These are phyloP conservation scores for Pterulicium gracile DNA, from an alignment of 1,284 basidiomycete genomes.

Conservation along the genomic window DNA sequence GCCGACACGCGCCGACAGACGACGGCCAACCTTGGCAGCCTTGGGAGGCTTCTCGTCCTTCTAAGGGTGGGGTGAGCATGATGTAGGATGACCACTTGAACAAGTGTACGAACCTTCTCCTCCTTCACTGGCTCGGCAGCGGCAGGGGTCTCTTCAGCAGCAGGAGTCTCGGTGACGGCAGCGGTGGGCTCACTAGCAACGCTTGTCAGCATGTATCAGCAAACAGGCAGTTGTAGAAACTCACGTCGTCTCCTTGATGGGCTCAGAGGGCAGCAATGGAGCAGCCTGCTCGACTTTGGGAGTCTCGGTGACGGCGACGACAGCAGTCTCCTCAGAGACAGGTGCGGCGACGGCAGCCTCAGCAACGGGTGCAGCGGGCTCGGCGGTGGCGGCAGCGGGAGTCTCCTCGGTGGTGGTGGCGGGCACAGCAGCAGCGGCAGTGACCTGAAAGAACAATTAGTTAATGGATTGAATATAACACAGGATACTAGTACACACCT, in stretches of 20 bases:
- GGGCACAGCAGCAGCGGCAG: slow-evolving; percentile 26
- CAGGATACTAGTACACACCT: slow-evolving; percentile 23
- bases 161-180: slow-evolving; percentile 20
- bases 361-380: slow-evolving; percentile 25
- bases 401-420: slow-evolving; percentile 24
- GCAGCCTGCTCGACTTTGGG: slow-evolving; percentile 16
- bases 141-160: slow-evolving; percentile 18
- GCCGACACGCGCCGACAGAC: slow-evolving; percentile 65
- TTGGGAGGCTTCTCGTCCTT: slow-evolving; percentile 26
- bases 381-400: slow-evolving; percentile 33
- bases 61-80: slow-evolving; percentile 24
- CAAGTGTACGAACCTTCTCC: slow-evolving; percentile 40
- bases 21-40: slow-evolving; percentile 55
- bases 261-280: slow-evolving; percentile 25
- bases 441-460: slow-evolving; percentile 17
- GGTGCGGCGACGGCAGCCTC: slow-evolving; percentile 19
- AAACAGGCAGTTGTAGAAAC: neutral
- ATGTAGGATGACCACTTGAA: neutral
- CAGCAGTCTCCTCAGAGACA: slow-evolving; percentile 21
- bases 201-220: neutral
- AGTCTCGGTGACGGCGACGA: slow-evolving; percentile 49
- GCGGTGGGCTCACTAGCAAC: slow-evolving; percentile 20
- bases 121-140: slow-evolving; percentile 42
- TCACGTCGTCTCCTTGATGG: slow-evolving; percentile 46
- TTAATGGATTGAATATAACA: no score